Evolutionary conservation across 805 yeast genomes (phyloP), one percentile per base, ranked within the genome.

Genomic region (Saturnispora galanensis): DNA sequence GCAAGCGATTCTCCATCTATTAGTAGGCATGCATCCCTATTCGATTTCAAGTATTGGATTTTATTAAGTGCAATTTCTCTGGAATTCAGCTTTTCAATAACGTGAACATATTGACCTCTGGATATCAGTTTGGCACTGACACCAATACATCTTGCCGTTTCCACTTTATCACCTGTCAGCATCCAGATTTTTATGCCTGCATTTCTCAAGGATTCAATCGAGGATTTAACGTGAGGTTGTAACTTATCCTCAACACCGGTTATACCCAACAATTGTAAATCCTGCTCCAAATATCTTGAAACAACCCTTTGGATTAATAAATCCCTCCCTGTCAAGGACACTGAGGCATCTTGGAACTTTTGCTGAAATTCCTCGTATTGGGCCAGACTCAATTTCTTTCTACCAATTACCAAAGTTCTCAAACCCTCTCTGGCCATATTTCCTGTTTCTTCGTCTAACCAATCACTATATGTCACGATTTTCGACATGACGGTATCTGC

Each of bases 171-270:
- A 53, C 99, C 99, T 0, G 99, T 93, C 39, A 93, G 68, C 98
- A 93, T 94, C 99, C 99, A 93, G 42, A 93, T 93, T 56, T 89
- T 89, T 45, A 94, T 78, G 4, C 97, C 98, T 0, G 97, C 99
- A 64, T 94, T 93, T 54, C 98, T 75, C 52, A 93, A 70, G 31
- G 89, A 70, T 66, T 93, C 99, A 47, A 93, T 80, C 0, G 96
- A 86, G 0, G 94, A 74, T 63, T 90, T 90, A 40, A 94, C 96
- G 60, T 90, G 88, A 46, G 77, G 73, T 60, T 93, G 99, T 40
- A 93, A 71, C 59, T 87, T 85, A 60, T 93, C 99, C 59, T 93
- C 99, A 18, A 93, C 99, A 50, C 99, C 99, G 0, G 98, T 93
- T 35, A 93, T 68, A 0, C 98, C 99, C 41, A 87, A 64, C 21